Evolutionary conservation across 2,329 filamentous ascomycete genomes (phyloP), one percentile per base, ranked within the genome.

Genomic region (Gaeumannomyces sp.): DNA sequence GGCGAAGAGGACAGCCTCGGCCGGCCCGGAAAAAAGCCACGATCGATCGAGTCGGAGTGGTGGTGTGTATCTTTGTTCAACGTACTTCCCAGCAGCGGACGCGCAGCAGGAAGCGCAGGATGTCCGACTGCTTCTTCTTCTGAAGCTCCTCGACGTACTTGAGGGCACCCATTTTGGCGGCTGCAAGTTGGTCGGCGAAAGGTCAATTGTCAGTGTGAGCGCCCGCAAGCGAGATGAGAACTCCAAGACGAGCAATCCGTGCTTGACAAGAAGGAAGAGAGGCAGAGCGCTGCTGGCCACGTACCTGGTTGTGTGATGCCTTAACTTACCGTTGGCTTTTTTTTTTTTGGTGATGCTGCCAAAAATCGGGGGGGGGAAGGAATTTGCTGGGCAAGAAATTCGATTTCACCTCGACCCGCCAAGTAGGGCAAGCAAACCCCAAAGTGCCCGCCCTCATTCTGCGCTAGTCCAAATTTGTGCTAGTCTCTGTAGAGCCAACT

Each of bases 61-160:
- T 31, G 57, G 25, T 59, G 19, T 53, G 53, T 25, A 29, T 13
- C 57, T 67, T 74, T 16, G 38, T 77, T 85, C 76, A 86, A 87
- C 87, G 85, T 87, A 94, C 94, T 92, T 99, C 95, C 95, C 95
- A 99, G 93, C 95, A 99, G 85, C 95, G 93, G 80, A 97, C 93
- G 82, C 93, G 94, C 83, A 97, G 92, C 85, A 99, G 90, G 89
- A 99, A 99, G 86, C 93, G 93, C 86, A 98, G 92, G 80, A 99
- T 91, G 89, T 99, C 95, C 82, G 92, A 97, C 90, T 99, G 95
- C 93, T 99, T 99, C 92, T 97, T 97, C 93, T 99, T 98, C 84
- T 97, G 93, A 86, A 99, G 91, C 89, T 99, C 95, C 89, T 99
- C 96, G 85, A 99, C 92, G 87, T 97, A 99, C 87, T 99, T 99